A percentile compares a stretch with the other conserved stretches of the same genome.
phyloP scores from a whole-genome alignment of 2,329 filamentous ascomycete genomes.

The Apiospora phragmitis region DNA sequence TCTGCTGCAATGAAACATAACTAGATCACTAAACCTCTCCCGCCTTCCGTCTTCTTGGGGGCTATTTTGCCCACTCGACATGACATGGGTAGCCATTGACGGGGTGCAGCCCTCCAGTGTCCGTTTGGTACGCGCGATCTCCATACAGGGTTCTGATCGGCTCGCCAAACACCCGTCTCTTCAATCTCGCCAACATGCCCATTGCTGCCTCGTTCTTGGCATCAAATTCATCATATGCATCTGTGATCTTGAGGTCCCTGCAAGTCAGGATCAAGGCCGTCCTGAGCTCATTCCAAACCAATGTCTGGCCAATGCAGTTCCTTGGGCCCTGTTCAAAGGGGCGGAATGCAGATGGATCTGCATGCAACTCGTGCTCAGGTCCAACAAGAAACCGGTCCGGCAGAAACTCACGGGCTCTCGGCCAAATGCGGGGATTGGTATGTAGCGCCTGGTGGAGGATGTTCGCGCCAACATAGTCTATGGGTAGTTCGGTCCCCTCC shows the following conservation, averaged over 20 bases:
- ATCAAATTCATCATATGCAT: slow-evolving; percentile 16
- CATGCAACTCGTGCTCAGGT: neutral
- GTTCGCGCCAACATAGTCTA: neutral
- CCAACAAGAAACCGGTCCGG: slow-evolving; percentile 12
- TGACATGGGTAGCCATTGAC: neutral
- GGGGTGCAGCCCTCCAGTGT: neutral
- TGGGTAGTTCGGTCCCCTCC: slow-evolving; percentile 9
- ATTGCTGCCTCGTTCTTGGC: slow-evolving; percentile 2
- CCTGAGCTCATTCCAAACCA: neutral
- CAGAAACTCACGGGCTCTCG: slow-evolving; percentile 13
- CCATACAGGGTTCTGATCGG: neutral
- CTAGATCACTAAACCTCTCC: no score
- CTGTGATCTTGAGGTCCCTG: slow-evolving; percentile 11
- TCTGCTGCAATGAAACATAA: no score
- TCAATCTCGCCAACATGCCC: neutral
- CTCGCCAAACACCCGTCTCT: neutral
- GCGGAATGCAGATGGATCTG: slow-evolving; percentile 3
- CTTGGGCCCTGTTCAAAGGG: slow-evolving; percentile 18
- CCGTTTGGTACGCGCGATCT: neutral
- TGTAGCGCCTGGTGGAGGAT: slow-evolving; percentile 14
- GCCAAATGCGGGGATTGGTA: slow-evolving; percentile 15
- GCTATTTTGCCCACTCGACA: neutral
- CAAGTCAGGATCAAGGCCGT: slow-evolving; percentile 12
- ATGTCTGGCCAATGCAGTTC: slow-evolving; percentile 18
- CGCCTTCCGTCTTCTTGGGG: neutral